Conservation (phyloP, 176 grass and related monocot species). For the Eleusine indica region DNA sequence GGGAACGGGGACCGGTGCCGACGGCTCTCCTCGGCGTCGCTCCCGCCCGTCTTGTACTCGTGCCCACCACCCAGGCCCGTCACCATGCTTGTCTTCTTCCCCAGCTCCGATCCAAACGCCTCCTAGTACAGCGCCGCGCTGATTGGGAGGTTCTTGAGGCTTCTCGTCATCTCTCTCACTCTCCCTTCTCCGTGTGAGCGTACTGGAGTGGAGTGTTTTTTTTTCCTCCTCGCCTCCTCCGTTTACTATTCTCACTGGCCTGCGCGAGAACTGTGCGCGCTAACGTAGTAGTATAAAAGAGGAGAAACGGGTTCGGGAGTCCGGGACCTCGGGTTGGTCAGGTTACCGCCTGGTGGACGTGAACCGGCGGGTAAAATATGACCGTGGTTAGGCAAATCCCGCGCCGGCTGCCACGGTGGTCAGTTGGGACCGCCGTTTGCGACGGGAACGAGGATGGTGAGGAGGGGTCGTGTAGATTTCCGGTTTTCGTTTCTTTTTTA, state of each 20-base stretch:
- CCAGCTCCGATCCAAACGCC: conserved; percentile 53
- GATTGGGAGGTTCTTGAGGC: conserved; percentile 16
- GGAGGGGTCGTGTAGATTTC: neutral
- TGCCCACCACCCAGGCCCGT: conserved; percentile 21
- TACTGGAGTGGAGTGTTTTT: conserved; percentile 16
- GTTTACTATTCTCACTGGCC: conserved; percentile 2
- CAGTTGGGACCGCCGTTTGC: neutral
- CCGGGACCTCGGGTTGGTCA: neutral
- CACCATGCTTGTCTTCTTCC: conserved; percentile 42
- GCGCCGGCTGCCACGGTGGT: neutral
- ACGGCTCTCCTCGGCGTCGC: neutral
- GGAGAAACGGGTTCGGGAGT: neutral
- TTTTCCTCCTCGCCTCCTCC: neutral
- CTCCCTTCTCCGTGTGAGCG: neutral
- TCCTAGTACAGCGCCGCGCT: conserved; percentile 21
- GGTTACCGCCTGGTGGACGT: neutral
- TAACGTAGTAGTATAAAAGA: conserved; percentile 13
- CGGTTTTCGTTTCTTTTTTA: too few species aligned
- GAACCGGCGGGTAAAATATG: conserved; percentile 7
- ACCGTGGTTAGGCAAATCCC: conserved; percentile 48
- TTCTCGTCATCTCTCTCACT: conserved; percentile 36
- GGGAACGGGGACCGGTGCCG: conserved; percentile 26
- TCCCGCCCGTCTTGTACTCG: conserved; percentile 15
- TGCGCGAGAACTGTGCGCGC: conserved; percentile 13
- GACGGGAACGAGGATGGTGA: neutral